Percentiles rank a stretch among this genome's conserved stretches.
phyloP scores from a whole-genome alignment of 805 yeast species.

The Blastobotrys attinorum region DNA sequence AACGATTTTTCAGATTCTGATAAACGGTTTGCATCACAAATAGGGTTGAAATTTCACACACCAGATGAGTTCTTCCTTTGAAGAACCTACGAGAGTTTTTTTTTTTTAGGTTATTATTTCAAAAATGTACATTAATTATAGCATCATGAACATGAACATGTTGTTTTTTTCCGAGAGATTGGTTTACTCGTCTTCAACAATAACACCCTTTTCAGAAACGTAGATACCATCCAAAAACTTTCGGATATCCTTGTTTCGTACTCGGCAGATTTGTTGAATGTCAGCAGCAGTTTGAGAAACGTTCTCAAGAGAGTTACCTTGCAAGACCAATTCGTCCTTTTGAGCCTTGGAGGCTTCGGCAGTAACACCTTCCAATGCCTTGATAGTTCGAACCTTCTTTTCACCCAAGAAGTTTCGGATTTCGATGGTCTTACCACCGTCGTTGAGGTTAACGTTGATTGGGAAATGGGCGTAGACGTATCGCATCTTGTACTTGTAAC shows the following conservation, averaged over 20 bases:
- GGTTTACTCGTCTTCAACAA: conserved; percentile 50
- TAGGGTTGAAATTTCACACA: conserved; percentile 46
- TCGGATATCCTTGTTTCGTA: conserved; percentile 99
- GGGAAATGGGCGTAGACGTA: conserved; percentile 99
- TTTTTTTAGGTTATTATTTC: not conserved
- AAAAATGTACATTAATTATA: conserved; percentile 3
- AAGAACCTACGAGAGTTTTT: not conserved
- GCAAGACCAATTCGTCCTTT: conserved; percentile 89
- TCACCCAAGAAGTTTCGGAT: conserved; percentile 99
- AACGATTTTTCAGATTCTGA: conserved; percentile 80
- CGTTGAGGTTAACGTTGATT: conserved; percentile 90
- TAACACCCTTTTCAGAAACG: conserved; percentile 90
- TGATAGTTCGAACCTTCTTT: conserved; percentile 88
- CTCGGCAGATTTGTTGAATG: conserved; percentile 95
- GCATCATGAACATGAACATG: too few relatives aligned
- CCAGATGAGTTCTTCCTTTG: conserved; percentile 54
- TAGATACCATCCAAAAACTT: conserved; percentile 99
- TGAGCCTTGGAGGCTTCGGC: conserved; percentile 73
- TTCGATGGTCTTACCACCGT: conserved; percentile 75
- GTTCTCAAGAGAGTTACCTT: conserved; percentile 94
- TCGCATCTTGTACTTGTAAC: conserved; percentile 99
- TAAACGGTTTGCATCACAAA: conserved; percentile 51
- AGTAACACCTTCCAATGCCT: conserved; percentile 82
- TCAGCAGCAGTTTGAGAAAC: conserved; percentile 99
- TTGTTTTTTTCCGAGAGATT: not conserved